A percentile compares a stretch with the other conserved stretches of the same genome.
These are phyloP conservation scores for Penicillium fuscoglaucum DNA, from an alignment of 2,329 filamentous ascomycete species.

Conservation along the genomic window DNA sequence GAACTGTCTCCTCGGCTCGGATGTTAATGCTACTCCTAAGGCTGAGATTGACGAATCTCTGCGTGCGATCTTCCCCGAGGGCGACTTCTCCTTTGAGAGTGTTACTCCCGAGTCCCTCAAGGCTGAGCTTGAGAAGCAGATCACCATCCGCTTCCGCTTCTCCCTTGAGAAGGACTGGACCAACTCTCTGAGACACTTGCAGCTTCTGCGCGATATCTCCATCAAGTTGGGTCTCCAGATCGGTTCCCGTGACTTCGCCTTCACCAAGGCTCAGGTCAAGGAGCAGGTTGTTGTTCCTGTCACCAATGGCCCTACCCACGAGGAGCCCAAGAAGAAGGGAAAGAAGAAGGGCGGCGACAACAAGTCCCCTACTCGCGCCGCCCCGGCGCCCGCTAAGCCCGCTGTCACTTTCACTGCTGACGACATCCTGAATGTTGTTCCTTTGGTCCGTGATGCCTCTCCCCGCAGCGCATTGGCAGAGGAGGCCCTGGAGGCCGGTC, in stretches of 20 bases:
- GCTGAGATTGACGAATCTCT: constrained; percentile 75
- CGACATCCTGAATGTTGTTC: constrained; percentile 90
- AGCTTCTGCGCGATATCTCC: constrained; percentile 84
- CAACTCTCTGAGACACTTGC: constrained; percentile 67
- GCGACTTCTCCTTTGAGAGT: constrained; percentile 76
- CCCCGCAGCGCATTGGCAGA: constrained; percentile 89
- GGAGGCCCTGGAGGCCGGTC: constrained; percentile 91
- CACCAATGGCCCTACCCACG: constrained; percentile 35
- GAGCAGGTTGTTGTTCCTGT: constrained; percentile 40
- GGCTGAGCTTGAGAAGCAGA: constrained; percentile 69
- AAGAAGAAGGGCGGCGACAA: constrained; percentile 58
- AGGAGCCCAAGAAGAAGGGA: constrained; percentile 52
- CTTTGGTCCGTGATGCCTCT: constrained; percentile 89
- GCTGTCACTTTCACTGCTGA: constrained; percentile 72
- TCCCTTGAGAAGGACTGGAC: constrained; percentile 69
- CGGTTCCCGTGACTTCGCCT: constrained; percentile 73
- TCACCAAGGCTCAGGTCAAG: constrained; percentile 53
- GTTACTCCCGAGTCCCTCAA: constrained; percentile 72
- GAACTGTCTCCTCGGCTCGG: constrained; percentile 84
- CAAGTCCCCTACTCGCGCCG: constrained; percentile 47
- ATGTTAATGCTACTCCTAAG: constrained; percentile 72
- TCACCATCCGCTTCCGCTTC: constrained; percentile 73
- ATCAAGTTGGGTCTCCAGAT: constrained; percentile 90
- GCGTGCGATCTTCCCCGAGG: constrained; percentile 74
- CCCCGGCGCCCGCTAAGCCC: constrained; percentile 47